A percentile compares a stretch with the other conserved stretches of the same genome.
These are phyloP conservation scores for Metschnikowia aberdeeniae DNA, from an alignment of 805 yeast genomes.

Conservation along the genomic window DNA sequence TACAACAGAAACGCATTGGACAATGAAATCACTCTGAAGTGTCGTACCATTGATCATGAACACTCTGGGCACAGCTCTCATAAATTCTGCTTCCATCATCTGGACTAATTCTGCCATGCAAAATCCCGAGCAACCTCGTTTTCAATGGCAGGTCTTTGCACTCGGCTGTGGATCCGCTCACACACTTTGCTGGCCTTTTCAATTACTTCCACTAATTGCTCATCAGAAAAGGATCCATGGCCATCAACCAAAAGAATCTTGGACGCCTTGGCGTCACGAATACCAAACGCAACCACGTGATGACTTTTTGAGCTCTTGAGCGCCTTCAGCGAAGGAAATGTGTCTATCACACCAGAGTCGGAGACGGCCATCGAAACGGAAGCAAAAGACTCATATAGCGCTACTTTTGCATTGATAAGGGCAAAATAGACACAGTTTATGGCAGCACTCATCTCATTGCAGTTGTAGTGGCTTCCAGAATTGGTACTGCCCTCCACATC, in stretches of 20 bases:
- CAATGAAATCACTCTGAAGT: too few relatives aligned
- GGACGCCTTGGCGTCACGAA: constrained; percentile 46
- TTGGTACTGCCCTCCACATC: constrained; percentile 17
- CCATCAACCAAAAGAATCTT: constrained; percentile 69
- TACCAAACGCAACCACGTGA: constrained; percentile 62
- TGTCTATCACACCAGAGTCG: constrained; percentile 25
- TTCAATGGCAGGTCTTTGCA: constrained; percentile 47
- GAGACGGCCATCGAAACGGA: constrained; percentile 43
- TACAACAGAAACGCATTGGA: too few relatives aligned
- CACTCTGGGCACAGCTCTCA: too few relatives aligned
- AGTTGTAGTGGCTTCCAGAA: constrained; percentile 25
- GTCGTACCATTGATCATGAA: too few relatives aligned
- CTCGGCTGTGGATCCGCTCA: constrained; percentile 36
- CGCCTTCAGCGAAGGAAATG: constrained; percentile 45
- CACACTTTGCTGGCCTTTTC: constrained; percentile 49
- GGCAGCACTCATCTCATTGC: constrained; percentile 60
- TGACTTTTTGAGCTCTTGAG: constrained; percentile 47
- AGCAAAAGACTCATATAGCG: constrained; percentile 58
- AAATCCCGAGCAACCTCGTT: constrained; percentile 50
- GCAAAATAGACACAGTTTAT: constrained; percentile 75
- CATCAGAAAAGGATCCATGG: constrained; percentile 61
- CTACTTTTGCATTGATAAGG: constrained; percentile 74
- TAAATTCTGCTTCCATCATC: too few relatives aligned
- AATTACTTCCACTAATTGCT: constrained; percentile 49
- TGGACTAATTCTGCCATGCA: constrained; percentile 43